A percentile compares a stretch with the other conserved stretches of the same genome.
Conservation (phyloP, 1,284 basidiomycete genomes). For the Vanrija pseudolonga region DNA sequence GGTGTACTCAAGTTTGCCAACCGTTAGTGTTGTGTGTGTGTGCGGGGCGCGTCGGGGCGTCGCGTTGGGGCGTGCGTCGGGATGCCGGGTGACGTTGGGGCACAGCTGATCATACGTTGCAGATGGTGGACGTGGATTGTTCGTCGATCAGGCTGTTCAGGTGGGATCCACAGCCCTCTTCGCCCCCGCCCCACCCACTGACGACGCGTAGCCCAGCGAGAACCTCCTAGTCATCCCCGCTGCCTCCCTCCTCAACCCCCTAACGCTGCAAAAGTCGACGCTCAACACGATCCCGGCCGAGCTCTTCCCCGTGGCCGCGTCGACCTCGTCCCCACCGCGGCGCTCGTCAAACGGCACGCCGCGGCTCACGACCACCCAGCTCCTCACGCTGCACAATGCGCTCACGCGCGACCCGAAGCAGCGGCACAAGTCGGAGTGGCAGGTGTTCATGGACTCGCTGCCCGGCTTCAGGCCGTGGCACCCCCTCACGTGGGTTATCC, state of each 20-base stretch:
- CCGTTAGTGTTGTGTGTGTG: not conserved
- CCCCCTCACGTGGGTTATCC: slow-evolving; percentile 68
- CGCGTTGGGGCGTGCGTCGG: too few relatives aligned
- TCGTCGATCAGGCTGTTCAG: slow-evolving; percentile 13
- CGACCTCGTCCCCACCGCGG: slow-evolving; percentile 7
- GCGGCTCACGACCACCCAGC: slow-evolving; percentile 50
- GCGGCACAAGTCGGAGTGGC: slow-evolving; percentile 59
- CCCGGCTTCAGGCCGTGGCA: slow-evolving; percentile 67
- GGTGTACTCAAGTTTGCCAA: slow-evolving; percentile 8
- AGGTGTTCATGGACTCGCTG: slow-evolving; percentile 69
- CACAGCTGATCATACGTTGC: not conserved
- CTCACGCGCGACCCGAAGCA: slow-evolving; percentile 44
- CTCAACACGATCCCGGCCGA: slow-evolving; percentile 29
- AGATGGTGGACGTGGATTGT: slow-evolving; percentile 22
- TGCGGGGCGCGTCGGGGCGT: not conserved
- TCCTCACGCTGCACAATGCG: slow-evolving; percentile 62
- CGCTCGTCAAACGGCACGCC: slow-evolving; percentile 12
- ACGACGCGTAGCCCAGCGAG: slow-evolving; percentile 52
- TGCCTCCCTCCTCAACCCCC: slow-evolving; percentile 64
- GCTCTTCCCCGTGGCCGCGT: slow-evolving; percentile 27
- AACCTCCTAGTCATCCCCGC: slow-evolving; percentile 66
- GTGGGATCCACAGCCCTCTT: slow-evolving; percentile 1
- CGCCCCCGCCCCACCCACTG: not conserved
- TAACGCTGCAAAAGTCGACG: slow-evolving; percentile 54
- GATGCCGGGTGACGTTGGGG: not conserved